Conservation (phyloP, 1,284 basidiomycete species). For the Boletellus deceptivus region DNA sequence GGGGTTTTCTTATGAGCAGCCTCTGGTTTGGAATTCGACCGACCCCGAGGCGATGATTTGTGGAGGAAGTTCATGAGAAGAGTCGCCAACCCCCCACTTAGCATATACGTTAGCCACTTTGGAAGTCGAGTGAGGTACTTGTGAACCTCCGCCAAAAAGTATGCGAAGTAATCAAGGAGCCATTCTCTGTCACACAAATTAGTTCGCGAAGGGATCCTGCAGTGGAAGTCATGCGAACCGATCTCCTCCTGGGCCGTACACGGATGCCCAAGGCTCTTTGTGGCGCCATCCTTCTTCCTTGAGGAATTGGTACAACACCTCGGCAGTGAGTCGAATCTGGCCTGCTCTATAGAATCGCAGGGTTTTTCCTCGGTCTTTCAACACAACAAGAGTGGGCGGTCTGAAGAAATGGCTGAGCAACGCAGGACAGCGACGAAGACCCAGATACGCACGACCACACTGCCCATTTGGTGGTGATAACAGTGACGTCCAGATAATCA, state of each 20-base stretch:
- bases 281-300: slow-evolving; percentile 56
- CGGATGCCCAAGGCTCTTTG: slow-evolving; percentile 58
- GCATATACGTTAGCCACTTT: slow-evolving; percentile 49
- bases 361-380: slow-evolving; percentile 64
- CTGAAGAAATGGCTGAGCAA: slow-evolving; percentile 36
- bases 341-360: slow-evolving; percentile 72
- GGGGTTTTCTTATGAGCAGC: slow-evolving; percentile 2
- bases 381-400: slow-evolving; percentile 65
- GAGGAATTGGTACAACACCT: slow-evolving; percentile 62
- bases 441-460: slow-evolving; percentile 66
- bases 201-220: background rate
- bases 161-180: slow-evolving; percentile 60
- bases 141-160: slow-evolving; percentile 51
- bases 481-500: slow-evolving; percentile 78
- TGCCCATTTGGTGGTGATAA: slow-evolving; percentile 75
- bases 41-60: slow-evolving; percentile 16
- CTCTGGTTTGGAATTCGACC: slow-evolving; percentile 6
- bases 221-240: slow-evolving; percentile 44
- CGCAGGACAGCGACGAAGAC: background rate
- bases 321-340: slow-evolving; percentile 55
- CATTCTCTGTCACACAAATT: slow-evolving; percentile 51
- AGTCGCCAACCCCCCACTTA: slow-evolving; percentile 48
- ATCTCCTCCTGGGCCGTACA: slow-evolving; percentile 68
- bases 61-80: slow-evolving; percentile 48
- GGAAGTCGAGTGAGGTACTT: slow-evolving; percentile 43